Conservation (phyloP, 352 stramenopile genomes). For the Peronosclerospora sorghi region DNA sequence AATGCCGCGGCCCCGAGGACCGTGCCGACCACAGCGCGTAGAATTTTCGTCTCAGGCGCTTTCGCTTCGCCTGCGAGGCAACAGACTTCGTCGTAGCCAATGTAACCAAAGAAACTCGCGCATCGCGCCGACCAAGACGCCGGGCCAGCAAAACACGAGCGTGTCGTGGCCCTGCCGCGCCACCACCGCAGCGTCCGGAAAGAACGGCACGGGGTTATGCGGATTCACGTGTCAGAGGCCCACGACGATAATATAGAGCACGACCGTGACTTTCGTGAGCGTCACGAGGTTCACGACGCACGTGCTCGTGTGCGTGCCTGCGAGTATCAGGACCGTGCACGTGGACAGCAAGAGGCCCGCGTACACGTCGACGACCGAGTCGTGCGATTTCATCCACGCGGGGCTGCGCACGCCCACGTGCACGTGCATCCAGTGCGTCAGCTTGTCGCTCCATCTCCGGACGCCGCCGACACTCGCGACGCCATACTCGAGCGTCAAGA, state of each 20-base stretch:
- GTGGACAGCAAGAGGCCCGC: slow-evolving; percentile 65
- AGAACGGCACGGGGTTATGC: slow-evolving; percentile 78
- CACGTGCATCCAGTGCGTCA: slow-evolving; percentile 66
- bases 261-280: slow-evolving; percentile 83
- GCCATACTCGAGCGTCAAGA: too few species aligned
- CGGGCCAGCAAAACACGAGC: slow-evolving; percentile 52
- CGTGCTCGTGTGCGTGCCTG: slow-evolving; percentile 84
- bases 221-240: slow-evolving; percentile 76
- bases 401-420: slow-evolving; percentile 37
- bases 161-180: slow-evolving; percentile 19
- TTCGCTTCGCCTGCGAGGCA: slow-evolving; percentile 86
- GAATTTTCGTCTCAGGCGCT: slow-evolving; percentile 80
- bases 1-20: slow-evolving; percentile 75
- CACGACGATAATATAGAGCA: slow-evolving; percentile 88
- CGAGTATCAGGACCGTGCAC: slow-evolving; percentile 60
- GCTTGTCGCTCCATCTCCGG: slow-evolving; percentile 90
- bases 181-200: slow-evolving; percentile 34
- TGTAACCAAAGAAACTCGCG: slow-evolving; percentile 93
- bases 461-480: slow-evolving; percentile 85
- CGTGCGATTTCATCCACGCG: slow-evolving; percentile 52
- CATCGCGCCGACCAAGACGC: slow-evolving; percentile 85
- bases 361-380: slow-evolving; percentile 56
- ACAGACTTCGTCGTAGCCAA: slow-evolving; percentile 95
- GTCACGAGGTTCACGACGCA: slow-evolving; percentile 84
- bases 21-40: slow-evolving; percentile 82